Conservation (phyloP, 495 filamentous ascomycete species). For the Letharia columbiana region DNA sequence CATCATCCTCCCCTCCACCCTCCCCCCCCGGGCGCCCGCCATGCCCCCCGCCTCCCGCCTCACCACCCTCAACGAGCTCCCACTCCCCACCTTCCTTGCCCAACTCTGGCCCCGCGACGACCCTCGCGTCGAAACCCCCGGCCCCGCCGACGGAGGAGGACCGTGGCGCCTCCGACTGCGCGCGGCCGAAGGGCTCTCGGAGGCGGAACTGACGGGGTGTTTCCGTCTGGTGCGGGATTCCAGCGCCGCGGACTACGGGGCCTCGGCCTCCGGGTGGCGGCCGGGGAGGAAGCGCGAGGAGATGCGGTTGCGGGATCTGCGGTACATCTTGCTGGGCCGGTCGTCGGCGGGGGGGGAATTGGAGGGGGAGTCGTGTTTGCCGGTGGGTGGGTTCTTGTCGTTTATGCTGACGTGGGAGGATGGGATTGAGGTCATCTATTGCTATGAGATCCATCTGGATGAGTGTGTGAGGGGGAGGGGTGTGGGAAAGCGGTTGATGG, state of each 20-base stretch:
- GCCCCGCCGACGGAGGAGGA: background rate
- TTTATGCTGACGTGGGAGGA: slow-evolving; percentile 81
- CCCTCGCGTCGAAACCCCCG: background rate
- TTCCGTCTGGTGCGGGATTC: slow-evolving; percentile 64
- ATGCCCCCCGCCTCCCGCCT: slow-evolving; percentile 5
- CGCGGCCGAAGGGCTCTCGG: slow-evolving; percentile 38
- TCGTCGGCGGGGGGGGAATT: background rate
- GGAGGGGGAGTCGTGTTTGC: background rate
- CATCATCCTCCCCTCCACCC: background rate
- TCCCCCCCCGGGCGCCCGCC: too few relatives aligned
- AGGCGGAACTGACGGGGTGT: slow-evolving; percentile 53
- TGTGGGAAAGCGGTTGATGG: slow-evolving; percentile 37
- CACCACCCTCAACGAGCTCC: slow-evolving; percentile 22
- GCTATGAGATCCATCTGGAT: slow-evolving; percentile 78
- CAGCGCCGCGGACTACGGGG: slow-evolving; percentile 55
- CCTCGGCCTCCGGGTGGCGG: slow-evolving; percentile 60
- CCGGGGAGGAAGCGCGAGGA: slow-evolving; percentile 59
- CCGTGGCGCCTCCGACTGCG: slow-evolving; percentile 38
- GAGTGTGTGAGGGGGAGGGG: slow-evolving; percentile 42
- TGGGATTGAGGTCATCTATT: slow-evolving; percentile 64
- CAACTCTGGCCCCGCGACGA: slow-evolving; percentile 13
- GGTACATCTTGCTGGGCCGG: slow-evolving; percentile 49
- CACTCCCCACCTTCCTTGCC: slow-evolving; percentile 20
- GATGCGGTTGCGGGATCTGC: slow-evolving; percentile 64
- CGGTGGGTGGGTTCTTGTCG: slow-evolving; percentile 56